Evolutionary conservation across 139 green algal species (phyloP), one percentile per base, ranked within the genome.

Genomic region (Chlorella sp.): DNA sequence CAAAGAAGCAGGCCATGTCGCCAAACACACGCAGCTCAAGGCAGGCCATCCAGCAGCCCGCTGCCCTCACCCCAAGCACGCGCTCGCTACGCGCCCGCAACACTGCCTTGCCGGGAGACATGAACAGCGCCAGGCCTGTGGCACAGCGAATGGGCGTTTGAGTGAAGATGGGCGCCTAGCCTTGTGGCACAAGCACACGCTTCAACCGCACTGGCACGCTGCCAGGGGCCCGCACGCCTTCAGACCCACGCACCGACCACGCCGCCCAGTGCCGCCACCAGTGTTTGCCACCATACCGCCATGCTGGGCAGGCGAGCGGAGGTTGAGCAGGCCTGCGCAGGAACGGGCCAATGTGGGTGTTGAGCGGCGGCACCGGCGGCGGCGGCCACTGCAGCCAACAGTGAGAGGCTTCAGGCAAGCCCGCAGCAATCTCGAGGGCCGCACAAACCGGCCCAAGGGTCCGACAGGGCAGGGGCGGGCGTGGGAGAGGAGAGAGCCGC

Each of bases 51-150:
- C 14, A 44, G n/a, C 32, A 81, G 41, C 14, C n/a, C 32, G 36
- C 14, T 48, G 9, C 24, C 5, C 56, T 54, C 65, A 88, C 85
- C 72, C 86, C 86, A 26, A 89, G 43, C 38, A 81, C 74, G n/a
- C 81, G 73, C 40, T 89, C 86, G 34, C 48, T 81, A 44, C 86
- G 32, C 13, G 86, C 86, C 56, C 80, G 70, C 1, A 89, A 56
- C 48, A 89, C 62, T 26, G 86, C 86, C 54, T 81, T 87, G 19
- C 26, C 41, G 41, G 76, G 76, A 1, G 76, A 64, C 22, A 81
- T 26, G 76, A 81, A 81, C 54, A 81, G 54, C 7, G 38, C 16
- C 2, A 81, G 76, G 54, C 54, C 76, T 81, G 69, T 32, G 4
- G 36, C 67, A 73, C 9, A 6, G 19, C 65, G 32, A 26, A 5